phyloP scores from a whole-genome alignment of 768 basidiomycete species.

The Hydnomerulius pinastri region DNA sequence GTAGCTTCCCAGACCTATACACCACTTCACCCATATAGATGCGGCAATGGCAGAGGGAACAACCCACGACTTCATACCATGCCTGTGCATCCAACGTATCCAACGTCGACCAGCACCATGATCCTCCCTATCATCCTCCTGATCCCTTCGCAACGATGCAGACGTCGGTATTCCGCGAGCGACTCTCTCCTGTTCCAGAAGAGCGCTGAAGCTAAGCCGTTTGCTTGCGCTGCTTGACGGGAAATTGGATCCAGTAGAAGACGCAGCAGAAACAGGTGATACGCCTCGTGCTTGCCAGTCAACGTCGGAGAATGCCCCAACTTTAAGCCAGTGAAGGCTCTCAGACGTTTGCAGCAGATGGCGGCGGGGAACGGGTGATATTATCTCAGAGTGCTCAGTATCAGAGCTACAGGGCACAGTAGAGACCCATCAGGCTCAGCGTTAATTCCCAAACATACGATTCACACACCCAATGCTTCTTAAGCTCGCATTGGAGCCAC shows the following conservation, averaged over 20 bases:
- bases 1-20: conserved; percentile 75
- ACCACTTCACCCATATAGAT: conserved; percentile 63
- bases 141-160: conserved; percentile 14
- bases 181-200: conserved; percentile 38
- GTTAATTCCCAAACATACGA: not conserved
- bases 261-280: conserved; percentile 44
- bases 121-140: conserved; percentile 22
- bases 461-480: conserved; percentile 18
- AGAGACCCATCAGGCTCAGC: not conserved
- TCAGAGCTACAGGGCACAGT: conserved; percentile 15
- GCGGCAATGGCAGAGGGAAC: conserved; percentile 55
- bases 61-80: conserved; percentile 59
- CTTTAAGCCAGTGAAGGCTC: conserved; percentile 60
- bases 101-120: conserved; percentile 57
- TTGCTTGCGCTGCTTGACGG: conserved; percentile 17
- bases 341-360: conserved; percentile 63
- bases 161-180: conserved; percentile 3
- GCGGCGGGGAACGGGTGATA: conserved; percentile 66
- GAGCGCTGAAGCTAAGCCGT: conserved; percentile 44
- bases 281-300: conserved; percentile 39
- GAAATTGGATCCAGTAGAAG: conserved; percentile 29
- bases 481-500: conserved; percentile 13
- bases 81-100: conserved; percentile 81
- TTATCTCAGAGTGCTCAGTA: conserved; percentile 45
- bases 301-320: conserved; percentile 45